Conservation (phyloP, 225 moss, liverwort and hornwort species). For the Physcomitrellopsis africana region DNA sequence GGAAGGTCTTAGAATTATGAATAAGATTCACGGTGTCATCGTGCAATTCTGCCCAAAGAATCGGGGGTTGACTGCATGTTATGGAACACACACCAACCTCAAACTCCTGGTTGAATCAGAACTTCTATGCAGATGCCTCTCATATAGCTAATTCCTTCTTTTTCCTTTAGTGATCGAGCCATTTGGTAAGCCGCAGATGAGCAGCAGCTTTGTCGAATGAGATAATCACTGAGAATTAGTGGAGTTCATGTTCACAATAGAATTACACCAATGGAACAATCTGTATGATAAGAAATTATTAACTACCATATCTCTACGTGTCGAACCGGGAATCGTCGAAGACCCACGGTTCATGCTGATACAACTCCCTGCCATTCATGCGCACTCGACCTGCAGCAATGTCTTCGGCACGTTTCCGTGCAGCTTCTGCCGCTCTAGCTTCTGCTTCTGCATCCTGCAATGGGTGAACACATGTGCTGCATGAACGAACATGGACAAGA, state of each 20-base stretch:
- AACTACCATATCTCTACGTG: slow-evolving; percentile 13
- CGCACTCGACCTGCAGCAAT: slow-evolving; percentile 78
- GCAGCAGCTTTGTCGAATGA: background rate
- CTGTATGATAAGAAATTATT: slow-evolving; percentile 24
- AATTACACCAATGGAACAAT: background rate
- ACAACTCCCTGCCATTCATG: slow-evolving; percentile 79
- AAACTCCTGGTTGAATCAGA: too few relatives aligned
- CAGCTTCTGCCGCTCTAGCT: slow-evolving; percentile 68
- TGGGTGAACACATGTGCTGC: background rate
- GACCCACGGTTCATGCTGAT: too few relatives aligned
- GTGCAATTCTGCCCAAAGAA: too few relatives aligned
- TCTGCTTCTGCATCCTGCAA: slow-evolving; percentile 77
- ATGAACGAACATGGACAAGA: background rate
- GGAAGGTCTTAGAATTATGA: too few relatives aligned
- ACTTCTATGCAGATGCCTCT: too few relatives aligned
- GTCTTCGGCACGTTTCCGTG: slow-evolving; percentile 75
- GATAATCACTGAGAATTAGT: background rate
- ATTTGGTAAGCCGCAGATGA: background rate
- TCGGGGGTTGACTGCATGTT: too few relatives aligned
- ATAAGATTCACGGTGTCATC: too few relatives aligned
- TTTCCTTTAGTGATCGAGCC: too few relatives aligned
- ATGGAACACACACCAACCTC: too few relatives aligned
- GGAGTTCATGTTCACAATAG: background rate
- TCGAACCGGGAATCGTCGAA: slow-evolving; percentile 49
- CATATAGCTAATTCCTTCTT: too few relatives aligned